Conservation (phyloP, 2,329 filamentous ascomycete genomes). For the Aspergillus aculeatinus region DNA sequence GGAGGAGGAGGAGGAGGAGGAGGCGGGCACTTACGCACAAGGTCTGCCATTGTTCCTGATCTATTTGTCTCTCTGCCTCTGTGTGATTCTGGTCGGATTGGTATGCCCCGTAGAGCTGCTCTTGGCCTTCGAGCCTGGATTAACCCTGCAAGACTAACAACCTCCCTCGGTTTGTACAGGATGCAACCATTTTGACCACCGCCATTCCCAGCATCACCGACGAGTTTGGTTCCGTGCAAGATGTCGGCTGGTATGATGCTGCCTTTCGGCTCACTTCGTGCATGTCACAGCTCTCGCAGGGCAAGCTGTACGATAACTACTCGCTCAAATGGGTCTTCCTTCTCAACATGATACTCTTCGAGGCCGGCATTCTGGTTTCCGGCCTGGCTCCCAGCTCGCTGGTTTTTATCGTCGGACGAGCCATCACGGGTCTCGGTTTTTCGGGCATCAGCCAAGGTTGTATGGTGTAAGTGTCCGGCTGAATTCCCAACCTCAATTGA, state of each 20-base stretch:
- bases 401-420: neutral
- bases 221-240: neutral
- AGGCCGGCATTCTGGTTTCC: neutral
- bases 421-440: neutral
- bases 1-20: no score
- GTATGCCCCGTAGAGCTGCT: no score
- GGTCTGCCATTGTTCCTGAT: no score
- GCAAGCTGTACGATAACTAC: neutral
- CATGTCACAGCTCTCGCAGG: neutral
- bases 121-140: no score
- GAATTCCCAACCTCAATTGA: no score
- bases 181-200: conserved; percentile 1
- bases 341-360: neutral
- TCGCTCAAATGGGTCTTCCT: conserved; percentile 1
- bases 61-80: no score
- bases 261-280: neutral
- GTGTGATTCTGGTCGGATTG: no score
- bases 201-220: neutral
- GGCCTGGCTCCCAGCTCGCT: neutral
- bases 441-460: conserved; percentile 1
- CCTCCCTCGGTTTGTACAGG: neutral
- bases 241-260: conserved; percentile 3
- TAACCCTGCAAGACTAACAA: no score
- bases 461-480: neutral
- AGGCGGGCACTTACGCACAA: no score